Evolutionary conservation across 805 yeast genomes (phyloP).

Genomic region (Pichia gijzeniarum): DNA sequence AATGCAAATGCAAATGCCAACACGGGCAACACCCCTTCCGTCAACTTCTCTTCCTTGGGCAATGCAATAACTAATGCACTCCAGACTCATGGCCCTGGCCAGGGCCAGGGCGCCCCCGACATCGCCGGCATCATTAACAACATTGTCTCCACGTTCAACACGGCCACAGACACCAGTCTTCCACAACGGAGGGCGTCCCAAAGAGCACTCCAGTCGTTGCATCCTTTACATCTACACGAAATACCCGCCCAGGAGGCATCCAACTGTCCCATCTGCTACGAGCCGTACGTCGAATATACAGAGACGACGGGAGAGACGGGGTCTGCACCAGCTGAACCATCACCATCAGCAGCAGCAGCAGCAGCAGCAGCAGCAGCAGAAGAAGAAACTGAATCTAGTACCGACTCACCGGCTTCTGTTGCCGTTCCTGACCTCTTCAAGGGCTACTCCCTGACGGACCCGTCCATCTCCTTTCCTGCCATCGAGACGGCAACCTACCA

Average conservation of each 20-base stretch:
- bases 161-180: not conserved
- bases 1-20: not conserved
- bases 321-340: no score
- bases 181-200: constrained; percentile 18
- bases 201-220: constrained; percentile 28
- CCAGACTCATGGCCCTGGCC: not conserved
- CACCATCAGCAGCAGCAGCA: not conserved
- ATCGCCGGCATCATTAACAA: not conserved
- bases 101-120: not conserved
- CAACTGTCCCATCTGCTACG: constrained; percentile 40
- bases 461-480: constrained; percentile 23
- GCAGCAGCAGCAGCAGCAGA: not conserved
- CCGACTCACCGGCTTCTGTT: not conserved
- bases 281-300: constrained; percentile 14
- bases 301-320: not conserved
- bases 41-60: constrained; percentile 2
- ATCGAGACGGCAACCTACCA: constrained; percentile 22
- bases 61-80: constrained; percentile 2
- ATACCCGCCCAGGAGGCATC: constrained; percentile 20
- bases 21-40: not conserved
- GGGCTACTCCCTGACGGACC: constrained; percentile 23
- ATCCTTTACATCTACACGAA: constrained; percentile 13
- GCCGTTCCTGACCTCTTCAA: constrained; percentile 3
- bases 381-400: not conserved
- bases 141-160: not conserved